A percentile compares a stretch with the other conserved stretches of the same genome.
Evolutionary conservation across 768 basidiomycete species (phyloP).

Genomic region (Lepiota venenata): DNA sequence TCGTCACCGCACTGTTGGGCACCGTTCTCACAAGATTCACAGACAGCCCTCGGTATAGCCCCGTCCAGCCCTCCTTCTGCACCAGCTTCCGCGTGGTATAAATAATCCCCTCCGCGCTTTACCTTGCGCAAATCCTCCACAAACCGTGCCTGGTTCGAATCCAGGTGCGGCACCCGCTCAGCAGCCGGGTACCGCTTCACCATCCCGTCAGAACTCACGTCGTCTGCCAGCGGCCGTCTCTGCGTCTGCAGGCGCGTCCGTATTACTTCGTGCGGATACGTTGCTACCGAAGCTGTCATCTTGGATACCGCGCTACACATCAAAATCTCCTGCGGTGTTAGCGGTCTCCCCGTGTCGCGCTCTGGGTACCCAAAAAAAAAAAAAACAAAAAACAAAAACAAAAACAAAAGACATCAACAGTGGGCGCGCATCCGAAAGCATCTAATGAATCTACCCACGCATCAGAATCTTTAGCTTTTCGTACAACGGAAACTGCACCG

Average conservation of each 20-base stretch:
- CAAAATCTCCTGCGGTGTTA: slow-evolving; percentile 69
- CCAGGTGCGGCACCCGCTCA: slow-evolving; percentile 3
- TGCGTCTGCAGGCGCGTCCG: slow-evolving; percentile 97
- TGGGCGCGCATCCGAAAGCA: background rate
- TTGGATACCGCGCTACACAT: slow-evolving; percentile 91
- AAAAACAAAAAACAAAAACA: slow-evolving; percentile 9
- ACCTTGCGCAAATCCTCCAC: slow-evolving; percentile 8
- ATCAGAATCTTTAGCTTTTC: slow-evolving; percentile 86
- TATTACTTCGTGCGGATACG: slow-evolving; percentile 98
- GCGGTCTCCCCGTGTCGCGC: slow-evolving; percentile 40
- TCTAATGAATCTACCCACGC: slow-evolving; percentile 54
- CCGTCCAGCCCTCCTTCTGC: slow-evolving; percentile 81
- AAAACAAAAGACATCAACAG: slow-evolving; percentile 8
- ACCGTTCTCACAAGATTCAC: slow-evolving; percentile 94
- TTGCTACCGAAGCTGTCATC: slow-evolving; percentile 93
- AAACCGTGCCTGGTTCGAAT: slow-evolving; percentile 10
- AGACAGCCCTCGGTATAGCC: slow-evolving; percentile 91
- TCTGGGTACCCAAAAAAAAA: slow-evolving; percentile 29
- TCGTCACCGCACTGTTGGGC: slow-evolving; percentile 93
- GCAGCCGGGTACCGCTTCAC: slow-evolving; percentile 41
- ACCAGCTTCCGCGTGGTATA: slow-evolving; percentile 73
- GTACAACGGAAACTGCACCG: slow-evolving; percentile 96
- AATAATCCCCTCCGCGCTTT: slow-evolving; percentile 57
- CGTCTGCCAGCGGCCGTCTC: slow-evolving; percentile 58
- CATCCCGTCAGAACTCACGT: slow-evolving; percentile 60